phyloP scores from a whole-genome alignment of 2,329 filamentous ascomycete species.

The Cladosporium sp. region DNA sequence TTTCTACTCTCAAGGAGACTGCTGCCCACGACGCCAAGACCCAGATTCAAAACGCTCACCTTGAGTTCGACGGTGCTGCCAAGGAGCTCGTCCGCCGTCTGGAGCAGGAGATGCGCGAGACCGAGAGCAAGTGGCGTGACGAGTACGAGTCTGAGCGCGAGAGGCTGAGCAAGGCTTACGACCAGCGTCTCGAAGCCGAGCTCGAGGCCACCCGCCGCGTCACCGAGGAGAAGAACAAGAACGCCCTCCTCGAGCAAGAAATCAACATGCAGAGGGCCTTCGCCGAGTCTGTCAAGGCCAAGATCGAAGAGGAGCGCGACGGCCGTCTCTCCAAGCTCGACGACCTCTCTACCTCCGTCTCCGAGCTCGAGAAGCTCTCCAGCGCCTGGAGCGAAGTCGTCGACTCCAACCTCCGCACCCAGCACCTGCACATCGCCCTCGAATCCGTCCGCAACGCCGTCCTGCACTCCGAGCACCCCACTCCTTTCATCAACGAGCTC shows the following conservation, averaged over 20 bases:
- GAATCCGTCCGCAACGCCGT: constrained; percentile 86
- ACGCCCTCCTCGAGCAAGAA: constrained; percentile 85
- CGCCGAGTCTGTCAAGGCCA: constrained; percentile 68
- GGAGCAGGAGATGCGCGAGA: constrained; percentile 73
- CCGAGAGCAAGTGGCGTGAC: constrained; percentile 77
- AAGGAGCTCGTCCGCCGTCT: constrained; percentile 85
- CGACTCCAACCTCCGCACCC: constrained; percentile 84
- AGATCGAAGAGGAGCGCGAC: constrained; percentile 83
- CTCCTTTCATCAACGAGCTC: constrained; percentile 84
- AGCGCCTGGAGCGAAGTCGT: constrained; percentile 87
- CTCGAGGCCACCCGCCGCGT: constrained; percentile 75
- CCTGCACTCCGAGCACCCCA: constrained; percentile 66
- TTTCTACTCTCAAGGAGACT: constrained; percentile 66
- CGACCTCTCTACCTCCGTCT: constrained; percentile 72
- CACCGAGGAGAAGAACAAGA: constrained; percentile 76
- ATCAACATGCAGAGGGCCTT: constrained; percentile 84
- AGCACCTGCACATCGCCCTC: constrained; percentile 92
- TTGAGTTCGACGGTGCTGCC: constrained; percentile 81
- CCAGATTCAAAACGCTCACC: constrained; percentile 66
- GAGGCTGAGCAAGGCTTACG: constrained; percentile 71
- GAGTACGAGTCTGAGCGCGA: constrained; percentile 88
- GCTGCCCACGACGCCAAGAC: constrained; percentile 68
- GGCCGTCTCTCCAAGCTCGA: constrained; percentile 81
- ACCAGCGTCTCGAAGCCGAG: constrained; percentile 73
- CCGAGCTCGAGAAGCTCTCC: constrained; percentile 81